A percentile compares a stretch with the other conserved stretches of the same genome.
Conservation (phyloP, 345 rosid species). For the Arabidopsis suecica region DNA sequence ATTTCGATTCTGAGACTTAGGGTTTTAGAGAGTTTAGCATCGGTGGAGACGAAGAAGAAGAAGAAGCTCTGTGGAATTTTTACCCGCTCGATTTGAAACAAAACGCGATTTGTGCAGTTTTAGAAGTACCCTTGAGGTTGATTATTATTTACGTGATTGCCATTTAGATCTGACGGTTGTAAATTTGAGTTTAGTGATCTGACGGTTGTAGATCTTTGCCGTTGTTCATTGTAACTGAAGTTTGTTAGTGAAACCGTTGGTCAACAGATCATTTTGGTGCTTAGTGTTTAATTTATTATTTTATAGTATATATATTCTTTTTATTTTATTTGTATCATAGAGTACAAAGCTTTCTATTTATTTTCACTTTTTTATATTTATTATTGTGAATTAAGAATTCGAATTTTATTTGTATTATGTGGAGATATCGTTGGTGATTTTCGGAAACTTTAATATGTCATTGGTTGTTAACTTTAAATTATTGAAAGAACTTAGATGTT, state of each 20-base stretch:
- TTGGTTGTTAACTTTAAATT: no score
- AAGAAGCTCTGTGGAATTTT: not conserved
- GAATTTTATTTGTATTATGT: no score
- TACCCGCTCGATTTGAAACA: conserved; percentile 31
- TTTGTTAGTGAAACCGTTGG: conserved; percentile 19
- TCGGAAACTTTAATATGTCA: no score
- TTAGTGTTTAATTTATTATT: no score
- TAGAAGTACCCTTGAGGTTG: not conserved
- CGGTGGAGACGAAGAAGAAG: not conserved
- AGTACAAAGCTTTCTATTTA: no score
- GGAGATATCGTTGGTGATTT: no score
- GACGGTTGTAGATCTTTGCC: not conserved
- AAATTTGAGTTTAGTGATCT: not conserved
- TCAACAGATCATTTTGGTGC: not conserved
- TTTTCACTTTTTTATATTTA: no score
- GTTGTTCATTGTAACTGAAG: conserved; percentile 16
- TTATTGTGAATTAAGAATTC: no score
- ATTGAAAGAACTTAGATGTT: no score
- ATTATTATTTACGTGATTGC: not conserved
- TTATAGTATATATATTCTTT: no score
- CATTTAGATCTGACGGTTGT: conserved; percentile 8
- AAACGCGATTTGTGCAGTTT: not conserved
- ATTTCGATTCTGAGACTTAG: not conserved
- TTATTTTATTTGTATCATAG: no score
- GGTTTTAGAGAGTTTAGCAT: not conserved